These are phyloP conservation scores for Asterophora lycoperdoides DNA, from an alignment of 768 basidiomycete genomes.

Conservation along the genomic window DNA sequence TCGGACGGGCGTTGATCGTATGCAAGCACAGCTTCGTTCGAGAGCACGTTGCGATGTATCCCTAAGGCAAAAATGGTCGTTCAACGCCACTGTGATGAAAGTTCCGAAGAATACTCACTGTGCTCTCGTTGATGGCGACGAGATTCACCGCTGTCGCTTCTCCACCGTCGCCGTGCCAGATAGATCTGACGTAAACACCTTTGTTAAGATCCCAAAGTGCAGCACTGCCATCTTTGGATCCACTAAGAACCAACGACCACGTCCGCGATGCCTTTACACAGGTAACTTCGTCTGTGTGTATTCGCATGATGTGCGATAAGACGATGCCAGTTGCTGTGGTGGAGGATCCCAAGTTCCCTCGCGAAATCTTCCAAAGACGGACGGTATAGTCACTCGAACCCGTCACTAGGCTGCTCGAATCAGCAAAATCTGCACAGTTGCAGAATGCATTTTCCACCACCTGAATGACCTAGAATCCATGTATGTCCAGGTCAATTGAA, in stretches of 20 bases:
- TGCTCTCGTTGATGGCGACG: constrained; percentile 81
- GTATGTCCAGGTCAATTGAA: neutral
- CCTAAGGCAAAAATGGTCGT: constrained; percentile 39
- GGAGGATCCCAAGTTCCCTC: constrained; percentile 27
- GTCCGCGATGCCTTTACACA: constrained; percentile 70
- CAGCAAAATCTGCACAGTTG: constrained; percentile 75
- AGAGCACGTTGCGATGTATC: constrained; percentile 85
- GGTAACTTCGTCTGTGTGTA: constrained; percentile 65
- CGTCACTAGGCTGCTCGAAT: constrained; percentile 68
- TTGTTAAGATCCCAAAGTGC: constrained; percentile 89
- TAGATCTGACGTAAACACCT: constrained; percentile 74
- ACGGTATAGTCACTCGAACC: constrained; percentile 79
- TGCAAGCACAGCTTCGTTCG: constrained; percentile 66
- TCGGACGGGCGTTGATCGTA: constrained; percentile 81
- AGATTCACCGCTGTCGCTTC: constrained; percentile 51
- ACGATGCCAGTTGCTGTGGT: constrained; percentile 26
- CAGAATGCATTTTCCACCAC: constrained; percentile 71
- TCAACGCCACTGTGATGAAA: neutral
- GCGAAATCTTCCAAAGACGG: constrained; percentile 71
- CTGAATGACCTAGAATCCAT: constrained; percentile 53
- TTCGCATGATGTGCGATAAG: constrained; percentile 74
- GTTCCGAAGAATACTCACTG: constrained; percentile 44
- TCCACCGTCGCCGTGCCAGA: constrained; percentile 57
- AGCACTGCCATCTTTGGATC: constrained; percentile 81
- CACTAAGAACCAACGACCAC: constrained; percentile 83